Evolutionary conservation across 1,139 yeast genomes (phyloP), one percentile per base, ranked within the genome.

Genomic region (Wickerhamiella infanticola): DNA sequence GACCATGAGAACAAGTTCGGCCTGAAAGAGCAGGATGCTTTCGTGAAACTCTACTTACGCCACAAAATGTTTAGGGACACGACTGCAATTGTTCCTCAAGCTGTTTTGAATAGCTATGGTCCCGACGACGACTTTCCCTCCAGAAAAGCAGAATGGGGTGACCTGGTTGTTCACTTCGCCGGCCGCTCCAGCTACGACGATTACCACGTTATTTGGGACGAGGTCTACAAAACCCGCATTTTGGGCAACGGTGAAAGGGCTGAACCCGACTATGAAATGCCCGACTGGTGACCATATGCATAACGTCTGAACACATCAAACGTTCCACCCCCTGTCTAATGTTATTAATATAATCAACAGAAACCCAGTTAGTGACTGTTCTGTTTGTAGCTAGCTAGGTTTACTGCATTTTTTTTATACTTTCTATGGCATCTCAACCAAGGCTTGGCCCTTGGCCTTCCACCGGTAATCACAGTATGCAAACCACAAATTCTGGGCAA

Each of bases 401-500:
- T 18, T 18, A 18, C 18, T 18, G 18, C 18, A 18, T 18, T 18
- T 18, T 18, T 18, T 2, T 2, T 18, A 18, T 18, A 18, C 18
- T 18, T 18, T 1, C 33, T 29, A 29, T 29, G 33, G 11, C 33
- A 11, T 7, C 33, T 29, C 11, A 7, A 29, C 7, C 9, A 29
- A 11, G 9, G 11, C 7, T 11, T 11, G 7, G 33, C 33, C 33
- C 33, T 29, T 29, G 9, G 33, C 33, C 25, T 39, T 35, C 52
- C 51, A 53, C 24, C 54, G 48, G 42, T 45, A 52, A 35, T 46
- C 41, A 9, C 54, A 56, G 24, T 45, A 54, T 13, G 47, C 24
- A 13, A 46, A 24, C 57, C 57, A 54, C 33, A 44, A 25, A 39
- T 57, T 60, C 43, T 69, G 68, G 9, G 84, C 78, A 52, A 72